Conservation (phyloP, 805 yeast species). For the Maudiozyma turicensis region DNA sequence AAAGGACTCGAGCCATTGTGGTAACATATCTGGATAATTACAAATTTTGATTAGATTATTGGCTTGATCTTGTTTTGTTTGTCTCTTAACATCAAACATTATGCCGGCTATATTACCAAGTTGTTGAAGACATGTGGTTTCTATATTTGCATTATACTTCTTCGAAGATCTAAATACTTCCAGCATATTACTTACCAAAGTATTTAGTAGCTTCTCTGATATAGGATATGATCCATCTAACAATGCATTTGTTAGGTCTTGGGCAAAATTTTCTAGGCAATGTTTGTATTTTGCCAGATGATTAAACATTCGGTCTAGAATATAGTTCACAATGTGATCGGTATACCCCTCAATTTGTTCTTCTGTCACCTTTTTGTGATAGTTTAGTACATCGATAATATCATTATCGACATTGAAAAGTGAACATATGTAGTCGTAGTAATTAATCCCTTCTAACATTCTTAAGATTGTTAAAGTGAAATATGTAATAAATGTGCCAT, state of each 20-base stretch:
- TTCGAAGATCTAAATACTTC: slow-evolving; percentile 30
- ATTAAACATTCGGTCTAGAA: slow-evolving; percentile 15
- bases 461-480: slow-evolving; percentile 21
- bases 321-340: slow-evolving; percentile 20
- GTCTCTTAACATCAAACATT: slow-evolving; percentile 29
- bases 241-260: slow-evolving; percentile 45
- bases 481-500: slow-evolving; percentile 15
- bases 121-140: slow-evolving; percentile 46
- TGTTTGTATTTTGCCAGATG: slow-evolving; percentile 28
- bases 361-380: slow-evolving; percentile 3
- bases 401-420: slow-evolving; percentile 1
- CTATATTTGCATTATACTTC: slow-evolving; percentile 33
- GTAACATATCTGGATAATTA: slow-evolving; percentile 18
- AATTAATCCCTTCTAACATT: slow-evolving; percentile 20
- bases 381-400: not conserved
- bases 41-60: slow-evolving; percentile 16
- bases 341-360: slow-evolving; percentile 5
- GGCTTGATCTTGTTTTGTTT: slow-evolving; percentile 9
- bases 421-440: slow-evolving; percentile 4
- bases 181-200: slow-evolving; percentile 38
- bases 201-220: slow-evolving; percentile 40
- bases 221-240: slow-evolving; percentile 54
- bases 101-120: slow-evolving; percentile 52
- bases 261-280: slow-evolving; percentile 42
- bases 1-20: slow-evolving; percentile 10